These are phyloP conservation scores for Gastrodia elata DNA, from an alignment of 106 monocot species.

Conservation along the genomic window DNA sequence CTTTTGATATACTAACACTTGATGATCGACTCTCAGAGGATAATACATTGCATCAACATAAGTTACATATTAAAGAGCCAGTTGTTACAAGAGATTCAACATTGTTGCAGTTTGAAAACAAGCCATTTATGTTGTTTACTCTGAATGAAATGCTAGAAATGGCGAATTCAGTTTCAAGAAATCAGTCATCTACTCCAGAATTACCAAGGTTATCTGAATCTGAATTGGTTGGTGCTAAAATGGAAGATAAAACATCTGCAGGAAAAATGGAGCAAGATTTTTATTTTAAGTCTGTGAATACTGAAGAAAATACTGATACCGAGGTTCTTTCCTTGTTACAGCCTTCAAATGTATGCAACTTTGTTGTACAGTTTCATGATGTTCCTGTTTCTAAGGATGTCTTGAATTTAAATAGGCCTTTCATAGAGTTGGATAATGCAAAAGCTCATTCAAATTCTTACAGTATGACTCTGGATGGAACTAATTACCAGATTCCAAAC, in stretches of 20 bases:
- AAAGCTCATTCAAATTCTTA: conserved; percentile 9
- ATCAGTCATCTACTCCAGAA: conserved; percentile 6
- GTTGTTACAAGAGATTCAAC: conserved; percentile 8
- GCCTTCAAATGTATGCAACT: background rate
- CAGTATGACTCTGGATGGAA: background rate
- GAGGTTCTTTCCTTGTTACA: background rate
- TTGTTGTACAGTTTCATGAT: conserved; percentile 5
- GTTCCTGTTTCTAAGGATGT: background rate
- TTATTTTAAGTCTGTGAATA: conserved; percentile 10
- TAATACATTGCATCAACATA: conserved; percentile 13
- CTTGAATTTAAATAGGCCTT: background rate
- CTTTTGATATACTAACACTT: conserved; percentile 8
- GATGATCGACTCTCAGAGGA: conserved; percentile 19
- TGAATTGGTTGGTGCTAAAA: background rate
- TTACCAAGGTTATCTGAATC: conserved; percentile 12
- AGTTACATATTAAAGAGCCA: conserved; percentile 7
- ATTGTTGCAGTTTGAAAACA: conserved; percentile 6
- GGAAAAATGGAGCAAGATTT: conserved; percentile 19
- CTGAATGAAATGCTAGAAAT: conserved; percentile 8
- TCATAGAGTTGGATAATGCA: background rate
- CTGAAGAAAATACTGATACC: background rate
- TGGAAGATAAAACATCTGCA: conserved; percentile 5
- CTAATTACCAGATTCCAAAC: background rate
- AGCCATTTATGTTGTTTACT: background rate
- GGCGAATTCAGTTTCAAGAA: conserved; percentile 1